phyloP scores from a whole-genome alignment of 805 yeast species.

The Candida nitratophila region DNA sequence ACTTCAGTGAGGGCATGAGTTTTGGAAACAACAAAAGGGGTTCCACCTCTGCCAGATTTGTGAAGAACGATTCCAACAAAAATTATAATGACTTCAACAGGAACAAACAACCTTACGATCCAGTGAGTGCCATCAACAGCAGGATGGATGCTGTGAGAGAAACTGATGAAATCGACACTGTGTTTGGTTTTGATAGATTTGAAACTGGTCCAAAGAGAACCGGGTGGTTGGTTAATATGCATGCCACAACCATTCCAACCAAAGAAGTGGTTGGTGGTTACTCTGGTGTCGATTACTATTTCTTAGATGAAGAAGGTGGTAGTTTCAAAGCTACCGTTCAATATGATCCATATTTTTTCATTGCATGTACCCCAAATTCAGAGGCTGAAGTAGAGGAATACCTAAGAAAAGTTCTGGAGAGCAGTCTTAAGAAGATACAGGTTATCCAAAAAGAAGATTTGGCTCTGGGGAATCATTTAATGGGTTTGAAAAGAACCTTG shows the following conservation, averaged over 20 bases:
- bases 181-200: constrained; percentile 84
- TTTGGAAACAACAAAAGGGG: constrained; percentile 7
- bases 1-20: neutral
- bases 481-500: constrained; percentile 62
- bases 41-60: constrained; percentile 20
- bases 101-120: neutral
- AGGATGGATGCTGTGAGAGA: constrained; percentile 49
- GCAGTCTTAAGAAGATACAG: constrained; percentile 46
- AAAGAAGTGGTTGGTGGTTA: constrained; percentile 57
- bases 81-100: constrained; percentile 13
- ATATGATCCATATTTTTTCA: constrained; percentile 81
- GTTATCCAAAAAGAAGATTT: constrained; percentile 73
- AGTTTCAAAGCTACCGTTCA: constrained; percentile 79
- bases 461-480: constrained; percentile 74
- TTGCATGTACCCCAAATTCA: constrained; percentile 53
- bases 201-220: constrained; percentile 62
- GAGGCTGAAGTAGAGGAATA: constrained; percentile 84
- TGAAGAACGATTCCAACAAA: constrained; percentile 13
- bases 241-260: constrained; percentile 65
- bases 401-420: constrained; percentile 60
- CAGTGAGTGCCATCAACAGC: constrained; percentile 6
- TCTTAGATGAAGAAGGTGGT: constrained; percentile 95
- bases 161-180: constrained; percentile 62
- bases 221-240: constrained; percentile 96
- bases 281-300: constrained; percentile 91